These are phyloP conservation scores for Acidiella bohemica DNA, from an alignment of 495 filamentous ascomycete genomes.

Conservation along the genomic window DNA sequence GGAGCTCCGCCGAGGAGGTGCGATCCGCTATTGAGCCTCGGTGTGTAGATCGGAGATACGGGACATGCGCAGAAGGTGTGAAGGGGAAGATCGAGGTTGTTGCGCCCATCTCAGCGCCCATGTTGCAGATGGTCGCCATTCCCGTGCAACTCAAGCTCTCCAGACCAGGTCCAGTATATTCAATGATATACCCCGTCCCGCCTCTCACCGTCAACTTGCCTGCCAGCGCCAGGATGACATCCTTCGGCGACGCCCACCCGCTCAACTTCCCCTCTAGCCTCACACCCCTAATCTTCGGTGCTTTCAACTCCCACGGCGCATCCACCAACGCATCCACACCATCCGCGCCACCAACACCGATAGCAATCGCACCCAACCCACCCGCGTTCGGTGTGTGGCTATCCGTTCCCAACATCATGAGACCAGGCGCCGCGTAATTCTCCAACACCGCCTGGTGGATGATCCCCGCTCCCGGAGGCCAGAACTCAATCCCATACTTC, in stretches of 20 bases:
- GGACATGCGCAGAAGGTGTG: constrained; percentile 46
- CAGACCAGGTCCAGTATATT: constrained; percentile 84
- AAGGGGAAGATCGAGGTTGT: constrained; percentile 92
- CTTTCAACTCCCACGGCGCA: constrained; percentile 94
- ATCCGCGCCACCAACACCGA: constrained; percentile 94
- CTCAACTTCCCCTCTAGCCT: constrained; percentile 68
- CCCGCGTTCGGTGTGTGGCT: constrained; percentile 96
- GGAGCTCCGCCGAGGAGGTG: constrained; percentile 33
- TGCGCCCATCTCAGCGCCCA: constrained; percentile 85
- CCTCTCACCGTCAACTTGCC: constrained; percentile 86
- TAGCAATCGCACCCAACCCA: constrained; percentile 84
- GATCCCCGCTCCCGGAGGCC: constrained; percentile 96
- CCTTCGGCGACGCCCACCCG: constrained; percentile 89
- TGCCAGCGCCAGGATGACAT: constrained; percentile 81
- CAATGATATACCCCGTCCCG: constrained; percentile 86
- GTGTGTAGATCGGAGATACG: constrained; percentile 75
- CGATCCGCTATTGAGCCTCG: constrained; percentile 56
- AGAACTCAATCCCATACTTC: constrained; percentile 97
- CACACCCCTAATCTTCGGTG: constrained; percentile 79
- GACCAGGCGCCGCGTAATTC: constrained; percentile 90
- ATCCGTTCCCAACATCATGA: constrained; percentile 99
- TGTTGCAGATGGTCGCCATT: constrained; percentile 87
- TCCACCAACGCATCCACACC: constrained; percentile 94
- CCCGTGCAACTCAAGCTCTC: constrained; percentile 81
- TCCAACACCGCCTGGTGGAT: constrained; percentile 97